Percentiles rank a stretch among this genome's conserved stretches.
phyloP scores from a whole-genome alignment of 2,329 filamentous ascomycete genomes.

The Mycocentrospora acerina region DNA sequence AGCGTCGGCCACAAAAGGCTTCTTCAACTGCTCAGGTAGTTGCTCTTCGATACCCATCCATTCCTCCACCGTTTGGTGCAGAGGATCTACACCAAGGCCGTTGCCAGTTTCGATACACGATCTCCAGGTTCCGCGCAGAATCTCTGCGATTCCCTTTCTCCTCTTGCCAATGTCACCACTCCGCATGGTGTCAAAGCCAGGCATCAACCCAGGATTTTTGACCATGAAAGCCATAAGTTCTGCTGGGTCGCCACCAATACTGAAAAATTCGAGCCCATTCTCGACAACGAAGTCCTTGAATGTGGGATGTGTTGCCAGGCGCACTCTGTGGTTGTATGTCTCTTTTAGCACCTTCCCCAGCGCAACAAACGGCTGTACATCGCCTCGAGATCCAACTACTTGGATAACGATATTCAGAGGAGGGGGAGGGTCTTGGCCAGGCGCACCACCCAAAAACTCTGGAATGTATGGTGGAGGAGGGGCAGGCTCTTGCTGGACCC shows the following conservation, averaged over 20 bases:
- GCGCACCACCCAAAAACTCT: constrained; percentile 67
- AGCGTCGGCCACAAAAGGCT: constrained; percentile 78
- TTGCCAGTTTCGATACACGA: constrained; percentile 80
- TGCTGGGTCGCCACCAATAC: constrained; percentile 53
- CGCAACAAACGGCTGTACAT: constrained; percentile 54
- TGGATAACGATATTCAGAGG: constrained; percentile 53
- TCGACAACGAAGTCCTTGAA: constrained; percentile 53
- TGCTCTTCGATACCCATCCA: constrained; percentile 47
- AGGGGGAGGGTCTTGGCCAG: constrained; percentile 56
- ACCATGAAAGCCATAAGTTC: constrained; percentile 78
- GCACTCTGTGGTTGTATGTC: constrained; percentile 51
- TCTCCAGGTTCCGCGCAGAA: constrained; percentile 82
- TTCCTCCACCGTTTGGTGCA: constrained; percentile 57
- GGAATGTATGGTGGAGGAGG: constrained; percentile 72
- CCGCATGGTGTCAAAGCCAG: constrained; percentile 73
- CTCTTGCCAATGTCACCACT: constrained; percentile 76
- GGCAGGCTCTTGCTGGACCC: constrained; percentile 52
- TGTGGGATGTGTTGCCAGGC: constrained; percentile 51
- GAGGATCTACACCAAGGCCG: constrained; percentile 55
- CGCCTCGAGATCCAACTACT: constrained; percentile 52
- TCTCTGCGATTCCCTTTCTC: constrained; percentile 73
- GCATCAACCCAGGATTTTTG: constrained; percentile 83
- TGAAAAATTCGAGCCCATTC: constrained; percentile 53
- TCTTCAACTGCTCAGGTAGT: constrained; percentile 34
- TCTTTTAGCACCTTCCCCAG: constrained; percentile 53